Evolutionary conservation across 371 early-diverging fungal genomes (phyloP), one percentile per base, ranked within the genome.

Genomic region (Nematocida minor): DNA sequence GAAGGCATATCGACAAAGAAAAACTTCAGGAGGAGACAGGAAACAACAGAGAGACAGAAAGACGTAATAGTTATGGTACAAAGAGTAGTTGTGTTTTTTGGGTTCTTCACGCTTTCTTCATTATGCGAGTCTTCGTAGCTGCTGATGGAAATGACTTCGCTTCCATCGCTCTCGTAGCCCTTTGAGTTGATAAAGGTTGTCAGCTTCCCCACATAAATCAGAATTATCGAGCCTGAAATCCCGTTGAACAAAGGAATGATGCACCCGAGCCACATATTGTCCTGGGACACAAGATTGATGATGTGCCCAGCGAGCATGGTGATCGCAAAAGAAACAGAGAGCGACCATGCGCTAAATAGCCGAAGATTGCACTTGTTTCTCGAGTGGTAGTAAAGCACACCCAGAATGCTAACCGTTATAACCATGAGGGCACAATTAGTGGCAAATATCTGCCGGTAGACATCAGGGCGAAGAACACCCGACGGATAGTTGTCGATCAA

Each of bases 211-310:
- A 60, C 47, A 51, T 74, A 74, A 18, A 74, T 64, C 4, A 74
- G 63, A 49, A 60, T 53, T 9, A 74, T 34, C 11, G 63, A 60
- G 6, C 77, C 77, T 18, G 64, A 14, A 6, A 74, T 20, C 4
- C 77, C 77, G 38, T 74, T 74, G 32, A 74, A 74, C 25, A 74
- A 32, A 4, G 77, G 77, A 51, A 74, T 62, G 7, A 74, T 22
- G 22, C 42, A 29, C 47, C 66, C 77, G 9, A 74, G 9, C 77
- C 63, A 63, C 11, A 27, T n/a, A 11, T 62, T 34, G 32, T 38
- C n/a, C 14, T n/a, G 6, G 18, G 77, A 42, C 18, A 62, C 34
- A 16, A 16, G 4, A 32, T 74, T 54, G 6, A 74, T 49, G 29
- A 66, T 16, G 22, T 42, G 31, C 9, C 77, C 77, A 16, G 64